Base-by-base conservation (phyloP, 2,329 filamentous ascomycete genomes). In the Arthrocladium fulminans region DNA sequence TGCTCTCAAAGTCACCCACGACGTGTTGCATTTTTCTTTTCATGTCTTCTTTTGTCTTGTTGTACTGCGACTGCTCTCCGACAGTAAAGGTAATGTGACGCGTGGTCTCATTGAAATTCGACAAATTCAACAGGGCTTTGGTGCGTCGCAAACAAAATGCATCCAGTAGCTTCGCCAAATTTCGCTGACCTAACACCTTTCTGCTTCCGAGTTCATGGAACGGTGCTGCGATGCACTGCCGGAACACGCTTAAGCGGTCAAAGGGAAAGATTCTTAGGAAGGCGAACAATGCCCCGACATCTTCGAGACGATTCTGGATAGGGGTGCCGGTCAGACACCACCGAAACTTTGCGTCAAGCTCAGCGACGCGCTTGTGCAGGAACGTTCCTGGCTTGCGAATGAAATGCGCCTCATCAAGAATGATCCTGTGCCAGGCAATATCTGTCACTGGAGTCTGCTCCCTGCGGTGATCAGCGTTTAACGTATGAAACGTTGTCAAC, bases 271-370 rank as follows among this genome's bases (percentile, higher is more conserved):
- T 64, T 37, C 64, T 60, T 19, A 78, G 57, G 51, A 79, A 78
- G 1, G 67, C 63, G 35, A 77, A 66, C 0, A 79, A 61, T 0
- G 74, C 66, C 0, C 71, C 74, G 2, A 79, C 65, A 42, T 79
- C 75, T 5, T 72, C 69, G 0, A 79, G 62, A 1, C 61, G 63
- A 52, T 79, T 79, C 49, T 79, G 75, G 20, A 79, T 72, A 0
- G 75, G 75, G 0, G 74, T 77, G 1, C 73, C 74, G 0, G 72
- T 73, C 1, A 77, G 62, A 51, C 73, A 76, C 75, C 75, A 79
- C 7, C 75, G 65, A 0, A 66, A 69, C 2, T 63, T 61, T 0
- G 74, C 69, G 1, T 57, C 48, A 0, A 80, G 61, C 0, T 66
- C 61, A 19, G 59, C 54, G 3, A 72, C 71, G 0, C 72, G 66